Base-by-base conservation (phyloP, 208 protist species). In the Crithidia fasciculata region DNA sequence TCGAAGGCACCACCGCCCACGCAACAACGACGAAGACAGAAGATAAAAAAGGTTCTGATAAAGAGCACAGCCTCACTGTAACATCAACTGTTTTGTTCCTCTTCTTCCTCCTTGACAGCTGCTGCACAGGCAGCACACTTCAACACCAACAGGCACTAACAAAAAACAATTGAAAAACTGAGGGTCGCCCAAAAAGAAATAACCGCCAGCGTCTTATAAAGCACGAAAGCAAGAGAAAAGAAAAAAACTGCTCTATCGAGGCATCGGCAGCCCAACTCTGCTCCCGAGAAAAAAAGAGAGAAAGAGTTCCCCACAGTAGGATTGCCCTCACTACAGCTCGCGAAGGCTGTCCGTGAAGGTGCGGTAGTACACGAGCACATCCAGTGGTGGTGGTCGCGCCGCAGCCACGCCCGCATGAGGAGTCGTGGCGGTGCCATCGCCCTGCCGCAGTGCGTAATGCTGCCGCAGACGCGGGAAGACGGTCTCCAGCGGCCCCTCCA, bases 331-430 rank as follows among this genome's bases (percentile, higher is more conserved):
- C 39, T 63, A 78, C 28, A 93, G 69, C 58, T 88, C 83, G 16
- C 57, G 49, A n/a, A 96, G 82, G 57, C 91, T 93, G 18, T 82
- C 77, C 5, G 81, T 82, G 75, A 91, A 92, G 2, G 63, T 69
- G 39, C 76, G 55, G 77, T 96, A 96, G 69, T 91, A 80, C 58
- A 96, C 84, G 10, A 91, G 49, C 4, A 84, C 80, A 56, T 94
- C 91, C 39, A 96, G 77, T 47, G 91, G 88, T 5, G 90, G 83
- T 2, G 82, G 74, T 15, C 65, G 71, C 49, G 39, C 56, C 7
- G 76, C 70, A 28, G 69, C 15, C 44, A 52, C 74, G 36, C 15
- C 39, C 5, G 57, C 36, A 7, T 53, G 9, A 37, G 15, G 19
- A 37, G 10, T 12, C 2, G 59, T 57, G 36, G 18, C 37, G 54